Conservation (phyloP, 116 monocot species). For the Papilionanthe hybrid region DNA sequence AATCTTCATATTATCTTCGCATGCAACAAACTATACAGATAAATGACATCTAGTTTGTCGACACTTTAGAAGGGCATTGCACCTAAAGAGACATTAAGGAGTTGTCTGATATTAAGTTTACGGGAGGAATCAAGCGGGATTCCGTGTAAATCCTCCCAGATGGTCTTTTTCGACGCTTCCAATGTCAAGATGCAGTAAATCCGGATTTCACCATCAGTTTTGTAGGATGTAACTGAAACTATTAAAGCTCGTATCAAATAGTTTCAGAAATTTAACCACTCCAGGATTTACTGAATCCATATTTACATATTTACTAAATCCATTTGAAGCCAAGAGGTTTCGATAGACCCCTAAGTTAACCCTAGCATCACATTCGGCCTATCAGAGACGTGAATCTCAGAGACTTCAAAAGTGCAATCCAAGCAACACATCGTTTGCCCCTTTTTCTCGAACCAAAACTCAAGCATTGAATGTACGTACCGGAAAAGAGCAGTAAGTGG, state of each 20-base stretch:
- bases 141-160: too few relatives aligned
- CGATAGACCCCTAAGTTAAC: not conserved
- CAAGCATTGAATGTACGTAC: slow-evolving; percentile 18
- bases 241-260: too few relatives aligned
- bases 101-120: too few relatives aligned
- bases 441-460: not conserved
- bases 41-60: not conserved
- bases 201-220: too few relatives aligned
- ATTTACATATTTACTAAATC: too few relatives aligned
- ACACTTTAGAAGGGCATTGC: not conserved
- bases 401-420: not conserved
- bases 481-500: slow-evolving; percentile 63
- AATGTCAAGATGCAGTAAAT: too few relatives aligned
- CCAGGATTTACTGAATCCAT: too few relatives aligned
- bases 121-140: too few relatives aligned
- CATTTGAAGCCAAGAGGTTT: too few relatives aligned
- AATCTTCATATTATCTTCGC: not conserved
- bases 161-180: too few relatives aligned
- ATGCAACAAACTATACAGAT: not conserved
- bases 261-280: too few relatives aligned
- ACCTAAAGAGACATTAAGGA: not conserved
- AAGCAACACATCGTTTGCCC: not conserved
- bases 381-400: not conserved
- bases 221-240: too few relatives aligned
- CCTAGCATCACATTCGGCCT: not conserved